These are phyloP conservation scores for Fennellomyces sp. DNA, from an alignment of 371 early-diverging fungal species.

Conservation along the genomic window DNA sequence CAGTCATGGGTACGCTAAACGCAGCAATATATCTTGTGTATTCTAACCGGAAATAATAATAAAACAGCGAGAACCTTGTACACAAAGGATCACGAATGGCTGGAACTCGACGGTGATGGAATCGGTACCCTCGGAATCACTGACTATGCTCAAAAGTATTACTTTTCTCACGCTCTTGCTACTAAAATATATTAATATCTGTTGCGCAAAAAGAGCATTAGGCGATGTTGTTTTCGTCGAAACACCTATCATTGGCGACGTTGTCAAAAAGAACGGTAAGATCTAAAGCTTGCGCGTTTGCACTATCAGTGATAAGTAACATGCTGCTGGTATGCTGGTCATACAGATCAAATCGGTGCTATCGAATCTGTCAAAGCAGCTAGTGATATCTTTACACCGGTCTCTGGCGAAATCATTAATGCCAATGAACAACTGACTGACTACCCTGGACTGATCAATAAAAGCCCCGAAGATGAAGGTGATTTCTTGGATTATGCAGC, in stretches of 20 bases:
- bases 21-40: too few relatives aligned
- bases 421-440: conserved; percentile 68
- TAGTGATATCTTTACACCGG: conserved; percentile 89
- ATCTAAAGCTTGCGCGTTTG: too few relatives aligned
- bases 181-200: neutral
- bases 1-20: neutral
- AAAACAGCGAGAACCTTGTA: conserved; percentile 38
- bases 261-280: conserved; percentile 61
- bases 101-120: conserved; percentile 65
- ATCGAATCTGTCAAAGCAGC: conserved; percentile 97
- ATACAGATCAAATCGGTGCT: conserved; percentile 73
- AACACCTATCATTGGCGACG: conserved; percentile 65
- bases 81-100: conserved; percentile 95
- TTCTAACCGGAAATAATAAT: too few relatives aligned
- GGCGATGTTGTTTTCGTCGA: conserved; percentile 97
- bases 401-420: conserved; percentile 81
- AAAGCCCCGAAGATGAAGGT: conserved; percentile 77
- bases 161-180: neutral
- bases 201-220: conserved; percentile 58
- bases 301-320: neutral
- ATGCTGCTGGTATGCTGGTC: neutral
- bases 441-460: conserved; percentile 81
- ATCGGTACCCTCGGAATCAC: conserved; percentile 92
- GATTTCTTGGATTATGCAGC: conserved; percentile 2
- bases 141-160: conserved; percentile 83